These are phyloP conservation scores for Didymella keratinophila DNA, from an alignment of 2,329 filamentous ascomycete species.

Conservation along the genomic window DNA sequence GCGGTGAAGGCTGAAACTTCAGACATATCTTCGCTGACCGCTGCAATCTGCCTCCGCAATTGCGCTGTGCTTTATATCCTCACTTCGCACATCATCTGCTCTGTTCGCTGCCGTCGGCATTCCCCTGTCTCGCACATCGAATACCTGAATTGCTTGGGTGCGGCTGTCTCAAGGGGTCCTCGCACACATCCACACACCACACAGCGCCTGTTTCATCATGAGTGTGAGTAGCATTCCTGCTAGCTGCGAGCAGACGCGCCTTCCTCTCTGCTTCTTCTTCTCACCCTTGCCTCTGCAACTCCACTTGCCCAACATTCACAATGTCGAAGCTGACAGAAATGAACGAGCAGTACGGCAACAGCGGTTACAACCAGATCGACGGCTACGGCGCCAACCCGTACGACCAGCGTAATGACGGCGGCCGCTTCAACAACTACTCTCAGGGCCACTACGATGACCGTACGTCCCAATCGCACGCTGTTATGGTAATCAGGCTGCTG, in stretches of 20 bases:
- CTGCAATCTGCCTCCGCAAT: constrained; percentile 10
- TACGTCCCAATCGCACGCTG: constrained; percentile 41
- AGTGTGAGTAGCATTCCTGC: constrained; percentile 45
- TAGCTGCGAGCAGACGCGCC: constrained; percentile 17
- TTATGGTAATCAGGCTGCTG: constrained; percentile 26
- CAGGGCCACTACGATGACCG: constrained; percentile 48
- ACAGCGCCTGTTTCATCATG: constrained; percentile 50
- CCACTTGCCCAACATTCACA: constrained; percentile 4
- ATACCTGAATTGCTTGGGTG: constrained; percentile 19
- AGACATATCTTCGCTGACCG: constrained; percentile 23
- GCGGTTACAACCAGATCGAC: constrained; percentile 52
- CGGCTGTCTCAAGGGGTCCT: constrained; percentile 47
- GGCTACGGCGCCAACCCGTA: constrained; percentile 55
- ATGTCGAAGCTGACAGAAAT: constrained; percentile 31
- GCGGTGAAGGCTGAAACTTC: constrained; percentile 20
- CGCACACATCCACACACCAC: constrained; percentile 41
- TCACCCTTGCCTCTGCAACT: constrained; percentile 17
- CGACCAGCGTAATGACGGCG: constrained; percentile 55
- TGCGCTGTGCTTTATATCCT: constrained; percentile 8
- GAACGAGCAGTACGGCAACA: constrained; percentile 52
- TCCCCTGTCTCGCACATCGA: constrained; percentile 16
- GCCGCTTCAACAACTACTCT: constrained; percentile 64
- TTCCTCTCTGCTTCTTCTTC: constrained; percentile 18
- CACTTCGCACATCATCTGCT: constrained; percentile 3
- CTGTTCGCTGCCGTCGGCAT: constrained; percentile 10